Evolutionary conservation across 805 yeast genomes (phyloP).

Genomic region (Wickerhamomyces queroliae): DNA sequence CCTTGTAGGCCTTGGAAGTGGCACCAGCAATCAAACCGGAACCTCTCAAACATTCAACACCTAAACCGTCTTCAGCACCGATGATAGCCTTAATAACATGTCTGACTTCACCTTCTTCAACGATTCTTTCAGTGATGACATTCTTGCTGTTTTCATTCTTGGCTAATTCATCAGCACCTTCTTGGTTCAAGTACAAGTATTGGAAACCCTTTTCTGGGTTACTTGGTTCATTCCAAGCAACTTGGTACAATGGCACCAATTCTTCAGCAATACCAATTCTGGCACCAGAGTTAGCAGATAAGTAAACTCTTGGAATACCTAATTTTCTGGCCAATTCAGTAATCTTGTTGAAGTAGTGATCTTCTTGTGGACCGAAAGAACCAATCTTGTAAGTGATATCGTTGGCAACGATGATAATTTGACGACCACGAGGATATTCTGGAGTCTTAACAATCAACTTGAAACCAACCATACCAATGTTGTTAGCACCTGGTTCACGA

Average conservation of each 20-base stretch:
- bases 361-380: slow-evolving; percentile 97
- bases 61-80: slow-evolving; percentile 94
- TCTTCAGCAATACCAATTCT: slow-evolving; percentile 98
- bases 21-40: slow-evolving; percentile 99
- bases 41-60: slow-evolving; percentile 97
- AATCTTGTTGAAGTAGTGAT: slow-evolving; percentile 83
- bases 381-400: slow-evolving; percentile 98
- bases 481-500: slow-evolving; percentile 95
- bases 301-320: slow-evolving; percentile 92
- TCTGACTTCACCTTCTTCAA: slow-evolving; percentile 82
- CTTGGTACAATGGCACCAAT: slow-evolving; percentile 79
- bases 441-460: slow-evolving; percentile 87
- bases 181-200: slow-evolving; percentile 77
- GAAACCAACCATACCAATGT: slow-evolving; percentile 98
- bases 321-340: slow-evolving; percentile 85
- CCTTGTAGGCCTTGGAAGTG: slow-evolving; percentile 95
- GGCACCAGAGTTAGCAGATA: slow-evolving; percentile 99
- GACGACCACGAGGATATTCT: slow-evolving; percentile 95
- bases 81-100: slow-evolving; percentile 76
- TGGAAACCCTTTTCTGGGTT: slow-evolving; percentile 83
- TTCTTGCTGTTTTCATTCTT: slow-evolving; percentile 54
- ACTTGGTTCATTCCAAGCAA: slow-evolving; percentile 82
- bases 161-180: slow-evolving; percentile 50
- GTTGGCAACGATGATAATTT: slow-evolving; percentile 87
- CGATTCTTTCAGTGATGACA: slow-evolving; percentile 71